Evolutionary conservation across 164 flowering plant genomes (phyloP).

Genomic region (Protea cynaroides): DNA sequence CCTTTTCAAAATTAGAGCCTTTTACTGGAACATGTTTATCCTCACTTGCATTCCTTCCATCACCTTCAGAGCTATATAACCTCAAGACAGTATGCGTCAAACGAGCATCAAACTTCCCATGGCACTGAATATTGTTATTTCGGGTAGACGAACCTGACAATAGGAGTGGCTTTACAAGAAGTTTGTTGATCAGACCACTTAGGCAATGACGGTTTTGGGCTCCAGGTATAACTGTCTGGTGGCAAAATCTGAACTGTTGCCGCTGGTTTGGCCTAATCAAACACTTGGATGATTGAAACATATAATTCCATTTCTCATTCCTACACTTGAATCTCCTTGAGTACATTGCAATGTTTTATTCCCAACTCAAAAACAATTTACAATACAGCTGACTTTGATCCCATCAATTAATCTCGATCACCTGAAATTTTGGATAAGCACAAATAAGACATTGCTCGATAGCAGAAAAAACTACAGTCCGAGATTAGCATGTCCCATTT

Average conservation of each 20-base stretch:
- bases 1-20: slow-evolving; percentile 49
- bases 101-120: slow-evolving; percentile 14
- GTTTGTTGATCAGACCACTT: slow-evolving; percentile 24
- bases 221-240: slow-evolving; percentile 3
- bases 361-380: background rate
- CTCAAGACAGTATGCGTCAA: slow-evolving; percentile 28
- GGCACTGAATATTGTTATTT: slow-evolving; percentile 8
- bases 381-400: background rate
- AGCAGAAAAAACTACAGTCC: background rate
- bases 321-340: slow-evolving; percentile 56
- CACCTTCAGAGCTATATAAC: slow-evolving; percentile 75
- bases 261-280: slow-evolving; percentile 20
- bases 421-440: slow-evolving; percentile 5
- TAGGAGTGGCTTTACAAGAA: slow-evolving; percentile 14
- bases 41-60: slow-evolving; percentile 78
- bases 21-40: slow-evolving; percentile 48
- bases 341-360: slow-evolving; percentile 51
- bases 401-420: slow-evolving; percentile 12
- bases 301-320: slow-evolving; percentile 34
- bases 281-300: slow-evolving; percentile 31
- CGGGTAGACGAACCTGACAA: slow-evolving; percentile 12
- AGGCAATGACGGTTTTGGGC: slow-evolving; percentile 2
- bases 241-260: slow-evolving; percentile 17
- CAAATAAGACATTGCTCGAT: background rate
- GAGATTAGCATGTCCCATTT: too few relatives aligned